Base-by-base conservation (phyloP, 2,329 filamentous ascomycete species). In the Pestalotiopsis sp. region DNA sequence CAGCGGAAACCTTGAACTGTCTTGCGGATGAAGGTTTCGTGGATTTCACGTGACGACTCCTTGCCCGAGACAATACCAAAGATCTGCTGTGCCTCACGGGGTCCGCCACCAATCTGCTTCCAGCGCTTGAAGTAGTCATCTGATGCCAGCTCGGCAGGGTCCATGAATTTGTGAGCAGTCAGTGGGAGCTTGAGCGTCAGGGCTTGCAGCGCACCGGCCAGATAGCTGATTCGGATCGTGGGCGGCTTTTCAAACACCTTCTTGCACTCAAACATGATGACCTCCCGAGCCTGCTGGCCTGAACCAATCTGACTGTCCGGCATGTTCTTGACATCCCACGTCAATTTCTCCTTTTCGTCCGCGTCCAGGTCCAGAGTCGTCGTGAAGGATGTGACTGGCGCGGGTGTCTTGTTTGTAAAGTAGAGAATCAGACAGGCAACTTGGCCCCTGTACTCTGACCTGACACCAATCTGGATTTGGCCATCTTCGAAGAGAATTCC, bases 121-220 rank as follows among this genome's bases (percentile, higher is more conserved):
- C 96, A 99, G 65, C 97, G 88, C 85, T 97, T 98, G 88, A 99
- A 99, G 82, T 98, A 99, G 78, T 99, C 96, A 66, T 99, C 96
- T 0, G 92, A 90, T 6, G 89, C 89, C 52, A 99, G 85, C 68
- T 96, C 92, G 0, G 96, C 95, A 0, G 93, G 90, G 71, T 98
- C 95, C 94, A 98, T 98, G 78, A 97, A 99, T 79, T 98, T 97
- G 81, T 98, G 95, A 67, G 95, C 89, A 0, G 93, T 85, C 4
- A 99, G 89, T 0, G 96, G 96, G 4, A 99, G 86, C 79, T 97
- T 95, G 56, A 99, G 84, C 0, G 96, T 99, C 52, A 98, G 85
- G 1, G 94, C 95, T 80, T 99, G 96, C 68, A 99, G 84, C 2
- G 96, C 93, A 70, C 96, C 97, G 0, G 96, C 95, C 60, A 99